Conservation (phyloP, 2,329 filamentous ascomycete species). For the Ophiostoma australiae region DNA sequence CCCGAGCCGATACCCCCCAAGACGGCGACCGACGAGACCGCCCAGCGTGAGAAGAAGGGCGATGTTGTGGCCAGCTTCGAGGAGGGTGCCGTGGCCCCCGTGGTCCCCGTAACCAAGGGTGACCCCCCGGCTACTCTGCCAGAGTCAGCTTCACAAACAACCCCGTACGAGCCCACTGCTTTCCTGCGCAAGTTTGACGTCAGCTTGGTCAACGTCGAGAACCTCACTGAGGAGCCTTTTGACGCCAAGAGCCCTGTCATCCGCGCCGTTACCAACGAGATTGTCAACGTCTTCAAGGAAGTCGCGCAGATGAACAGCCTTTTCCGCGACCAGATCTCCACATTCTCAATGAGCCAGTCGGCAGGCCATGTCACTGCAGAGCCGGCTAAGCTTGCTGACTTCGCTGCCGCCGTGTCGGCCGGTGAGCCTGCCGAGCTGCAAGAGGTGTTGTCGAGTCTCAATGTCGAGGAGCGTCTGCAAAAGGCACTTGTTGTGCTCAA, state of each 20-base stretch:
- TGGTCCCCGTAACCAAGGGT: slow-evolving; percentile 40
- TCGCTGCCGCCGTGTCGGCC: slow-evolving; percentile 92
- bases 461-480: slow-evolving; percentile 86
- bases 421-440: slow-evolving; percentile 90
- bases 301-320: slow-evolving; percentile 89
- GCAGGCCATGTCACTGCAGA: slow-evolving; percentile 93
- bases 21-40: slow-evolving; percentile 44
- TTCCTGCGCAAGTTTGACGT: slow-evolving; percentile 90
- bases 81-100: slow-evolving; percentile 60
- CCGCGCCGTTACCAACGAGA: slow-evolving; percentile 90
- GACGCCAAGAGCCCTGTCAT: slow-evolving; percentile 88
- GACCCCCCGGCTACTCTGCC: slow-evolving; percentile 35
- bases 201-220: slow-evolving; percentile 92
- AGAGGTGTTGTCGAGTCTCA: slow-evolving; percentile 80
- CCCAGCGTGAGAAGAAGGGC: slow-evolving; percentile 65
- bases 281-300: slow-evolving; percentile 98
- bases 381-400: slow-evolving; percentile 91
- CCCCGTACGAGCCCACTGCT: slow-evolving; percentile 74
- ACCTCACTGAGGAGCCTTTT: slow-evolving; percentile 79
- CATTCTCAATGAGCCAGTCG: slow-evolving; percentile 92
- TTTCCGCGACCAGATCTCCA: slow-evolving; percentile 95
- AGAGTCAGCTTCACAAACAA: slow-evolving; percentile 6
- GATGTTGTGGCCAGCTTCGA: slow-evolving; percentile 98
- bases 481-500: slow-evolving; percentile 91
- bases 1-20: slow-evolving; percentile 59